Evolutionary conservation across 2,329 filamentous ascomycete genomes (phyloP).

Genomic region (Tolypocladium endophyticum): DNA sequence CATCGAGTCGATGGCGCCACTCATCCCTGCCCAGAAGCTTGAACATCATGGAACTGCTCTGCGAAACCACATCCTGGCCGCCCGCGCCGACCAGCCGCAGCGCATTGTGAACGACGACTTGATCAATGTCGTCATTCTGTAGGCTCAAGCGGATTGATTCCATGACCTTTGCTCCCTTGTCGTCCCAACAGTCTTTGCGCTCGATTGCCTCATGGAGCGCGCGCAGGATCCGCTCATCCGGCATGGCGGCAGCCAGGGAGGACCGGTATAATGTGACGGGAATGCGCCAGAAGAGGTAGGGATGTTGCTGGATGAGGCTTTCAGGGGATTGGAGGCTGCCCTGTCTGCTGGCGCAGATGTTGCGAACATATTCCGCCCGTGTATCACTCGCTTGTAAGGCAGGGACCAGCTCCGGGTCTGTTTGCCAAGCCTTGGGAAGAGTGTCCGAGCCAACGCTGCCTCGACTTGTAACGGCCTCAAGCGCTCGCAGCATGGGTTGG

Average conservation of each 20-base stretch:
- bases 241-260: constrained; percentile 11
- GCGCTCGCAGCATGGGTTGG: constrained; percentile 10
- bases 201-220: constrained; percentile 15
- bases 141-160: constrained; percentile 6
- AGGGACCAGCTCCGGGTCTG: constrained; percentile 15
- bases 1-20: constrained; percentile 16
- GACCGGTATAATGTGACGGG: constrained; percentile 16
- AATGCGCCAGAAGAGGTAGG: constrained; percentile 28
- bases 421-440: constrained; percentile 11
- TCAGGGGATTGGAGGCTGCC: constrained; percentile 12
- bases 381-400: constrained; percentile 7
- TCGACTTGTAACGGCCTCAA: constrained; percentile 12
- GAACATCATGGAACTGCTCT: constrained; percentile 19
- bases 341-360: constrained; percentile 10
- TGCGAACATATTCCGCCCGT: constrained; percentile 10
- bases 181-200: constrained; percentile 4
- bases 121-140: constrained; percentile 6
- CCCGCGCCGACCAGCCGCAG: constrained; percentile 22
- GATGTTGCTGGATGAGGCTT: constrained; percentile 16
- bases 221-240: constrained; percentile 9
- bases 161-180: constrained; percentile 8
- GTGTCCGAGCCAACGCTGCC: not conserved
- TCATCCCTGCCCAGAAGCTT: constrained; percentile 24
- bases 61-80: constrained; percentile 14
- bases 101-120: constrained; percentile 14